Conservation (phyloP, 352 stramenopile genomes). For the Pythium brassicae region DNA sequence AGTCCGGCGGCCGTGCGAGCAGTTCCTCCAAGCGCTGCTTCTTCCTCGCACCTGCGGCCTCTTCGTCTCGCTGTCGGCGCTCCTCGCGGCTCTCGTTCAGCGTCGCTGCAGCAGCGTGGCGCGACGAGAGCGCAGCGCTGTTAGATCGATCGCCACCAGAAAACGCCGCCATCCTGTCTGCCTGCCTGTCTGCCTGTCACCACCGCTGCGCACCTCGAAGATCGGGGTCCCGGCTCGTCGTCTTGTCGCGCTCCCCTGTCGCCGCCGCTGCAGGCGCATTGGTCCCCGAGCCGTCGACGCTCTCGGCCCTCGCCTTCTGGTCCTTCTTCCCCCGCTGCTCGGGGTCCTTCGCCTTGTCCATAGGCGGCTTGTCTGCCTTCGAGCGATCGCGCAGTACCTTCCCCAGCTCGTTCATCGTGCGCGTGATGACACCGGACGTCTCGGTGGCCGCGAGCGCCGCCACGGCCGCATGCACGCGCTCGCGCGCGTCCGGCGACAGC, state of each 20-base stretch:
- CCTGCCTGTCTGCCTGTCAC: no score
- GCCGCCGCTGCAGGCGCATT: no score
- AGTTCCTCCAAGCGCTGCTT: constrained; percentile 12
- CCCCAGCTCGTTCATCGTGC: constrained; percentile 51
- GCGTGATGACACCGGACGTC: constrained; percentile 50
- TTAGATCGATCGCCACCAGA: neutral
- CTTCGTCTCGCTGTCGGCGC: constrained; percentile 6
- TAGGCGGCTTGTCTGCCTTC: neutral
- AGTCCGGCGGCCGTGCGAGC: neutral
- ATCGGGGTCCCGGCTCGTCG: neutral
- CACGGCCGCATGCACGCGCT: constrained; percentile 34
- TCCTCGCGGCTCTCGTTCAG: constrained; percentile 2
- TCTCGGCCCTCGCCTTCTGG: neutral
- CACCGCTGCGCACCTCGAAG: constrained; percentile 1
- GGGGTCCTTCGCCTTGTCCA: neutral
- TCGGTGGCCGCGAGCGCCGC: constrained; percentile 36
- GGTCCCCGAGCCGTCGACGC: neutral
- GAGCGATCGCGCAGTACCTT: constrained; percentile 38
- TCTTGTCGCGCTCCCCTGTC: neutral
- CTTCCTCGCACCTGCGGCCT: constrained; percentile 3
- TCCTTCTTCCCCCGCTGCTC: neutral
- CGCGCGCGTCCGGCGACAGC: constrained; percentile 16
- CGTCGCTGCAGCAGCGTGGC: neutral
- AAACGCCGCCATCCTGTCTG: no score
- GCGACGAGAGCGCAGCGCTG: neutral